phyloP scores from a whole-genome alignment of 2,329 filamentous ascomycete species.

The Samsoniella hepiali region DNA sequence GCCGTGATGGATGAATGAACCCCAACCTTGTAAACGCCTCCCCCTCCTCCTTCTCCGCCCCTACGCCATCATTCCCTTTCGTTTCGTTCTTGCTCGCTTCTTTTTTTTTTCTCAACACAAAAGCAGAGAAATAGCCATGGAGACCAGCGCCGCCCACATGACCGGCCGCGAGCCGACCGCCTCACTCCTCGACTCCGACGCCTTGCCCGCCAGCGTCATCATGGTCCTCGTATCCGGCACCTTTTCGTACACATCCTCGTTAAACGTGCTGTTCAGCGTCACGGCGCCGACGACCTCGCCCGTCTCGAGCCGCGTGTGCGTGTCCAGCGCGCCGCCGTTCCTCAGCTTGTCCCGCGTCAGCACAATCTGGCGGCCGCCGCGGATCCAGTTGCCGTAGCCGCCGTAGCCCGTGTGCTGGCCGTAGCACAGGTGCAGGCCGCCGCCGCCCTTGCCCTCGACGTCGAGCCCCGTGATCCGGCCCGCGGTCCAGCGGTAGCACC shows the following conservation, averaged over 20 bases:
- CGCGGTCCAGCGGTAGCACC: conserved; percentile 42
- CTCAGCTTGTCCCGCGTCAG: conserved; percentile 36
- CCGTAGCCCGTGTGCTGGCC: conserved; percentile 63
- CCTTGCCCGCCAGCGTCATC: neutral
- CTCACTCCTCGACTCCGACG: neutral
- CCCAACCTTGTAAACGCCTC: neutral
- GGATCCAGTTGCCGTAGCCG: conserved; percentile 58
- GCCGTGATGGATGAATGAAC: neutral
- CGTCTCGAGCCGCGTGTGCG: conserved; percentile 56
- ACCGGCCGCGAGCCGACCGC: neutral
- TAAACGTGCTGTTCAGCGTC: conserved; percentile 54
- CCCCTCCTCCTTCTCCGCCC: too few species aligned
- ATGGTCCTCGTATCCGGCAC: conserved; percentile 30
- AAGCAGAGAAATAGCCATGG: neutral
- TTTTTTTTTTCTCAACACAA: neutral
- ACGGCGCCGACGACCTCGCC: conserved; percentile 46
- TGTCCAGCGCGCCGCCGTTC: conserved; percentile 42
- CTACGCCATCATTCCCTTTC: neutral
- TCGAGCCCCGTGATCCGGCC: conserved; percentile 22
- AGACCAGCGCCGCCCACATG: neutral
- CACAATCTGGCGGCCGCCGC: conserved; percentile 44
- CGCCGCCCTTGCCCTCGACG: conserved; percentile 21
- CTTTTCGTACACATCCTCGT: conserved; percentile 46
- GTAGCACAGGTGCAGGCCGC: conserved; percentile 44
- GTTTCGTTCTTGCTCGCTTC: neutral